Base-by-base conservation (phyloP, 1,284 basidiomycete species). In the Papiliotrema terrestris region DNA sequence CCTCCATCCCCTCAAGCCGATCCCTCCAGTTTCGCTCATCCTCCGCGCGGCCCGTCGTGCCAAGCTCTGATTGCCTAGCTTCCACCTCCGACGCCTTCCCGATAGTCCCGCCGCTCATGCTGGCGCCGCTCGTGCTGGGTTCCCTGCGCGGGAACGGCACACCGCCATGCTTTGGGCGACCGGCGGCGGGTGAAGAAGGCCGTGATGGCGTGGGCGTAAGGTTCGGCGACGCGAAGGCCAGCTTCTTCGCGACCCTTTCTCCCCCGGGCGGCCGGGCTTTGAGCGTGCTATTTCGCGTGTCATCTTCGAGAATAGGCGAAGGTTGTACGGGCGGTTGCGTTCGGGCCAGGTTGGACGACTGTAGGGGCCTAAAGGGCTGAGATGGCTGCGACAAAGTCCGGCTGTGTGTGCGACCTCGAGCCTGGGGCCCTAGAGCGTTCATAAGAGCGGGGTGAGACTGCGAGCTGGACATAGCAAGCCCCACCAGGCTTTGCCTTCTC, bases 1-100 rank as follows among this genome's bases (percentile, higher is more conserved):
- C 39, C 25, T 74, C 74, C 19, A 76, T 71, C 20, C 58, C 60
- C 2, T 66, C 67, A 35, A 76, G 55, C 50, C 59, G 51, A 11
- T 55, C 54, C 15, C 58, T 52, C 48, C 62, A 54, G 15, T 49
- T 57, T 15, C 54, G 56, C n/a, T 49, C 57, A 50, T 53, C 61
- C 47, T 59, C 59, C 17, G 55, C 58, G 5, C 57, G 56, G 17
- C 52, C 57, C 44, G 13, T 17, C 19, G 11, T 5, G 14, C 25
- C 37, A 8, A 39, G 46, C 14, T 57, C 54, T 35, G 52, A 26
- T 26, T 52, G 51, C 46, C 56, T 49, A 26, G 58, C 55, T 17
- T 60, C 54, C 9, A 66, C 54, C 20, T 67, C 60, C 15, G 60
- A 63, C 14, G 62, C 66, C 37, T 67, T 71, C 9, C 59, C 58